Evolutionary conservation across 2,329 filamentous ascomycete genomes (phyloP), one percentile per base, ranked within the genome.

Genomic region (Talaromyces sp.): DNA sequence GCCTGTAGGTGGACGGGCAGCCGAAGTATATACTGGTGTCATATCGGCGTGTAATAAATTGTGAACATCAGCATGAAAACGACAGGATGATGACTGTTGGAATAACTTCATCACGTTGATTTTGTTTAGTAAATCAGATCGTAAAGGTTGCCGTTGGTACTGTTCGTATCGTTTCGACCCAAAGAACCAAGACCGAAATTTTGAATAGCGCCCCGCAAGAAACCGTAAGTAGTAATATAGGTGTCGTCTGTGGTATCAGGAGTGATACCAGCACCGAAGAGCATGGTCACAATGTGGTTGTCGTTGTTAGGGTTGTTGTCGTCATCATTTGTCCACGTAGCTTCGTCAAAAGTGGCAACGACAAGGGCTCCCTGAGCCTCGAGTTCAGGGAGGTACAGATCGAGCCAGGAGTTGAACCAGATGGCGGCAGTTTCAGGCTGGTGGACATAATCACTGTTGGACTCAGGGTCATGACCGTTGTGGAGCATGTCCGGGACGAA

Each of bases 401-500:
- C 68, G 33, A 68, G 52, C 49, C 60, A 68, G 4, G 67, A 45
- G 60, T 68, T 68, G 24, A 62, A 22, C 60, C 60, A 62, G 16
- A 35, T 31, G 9, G 9, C 60, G 4, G 41, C 43, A n/a, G 62
- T 67, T 19, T 37, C 66, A 0, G 68, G 62, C 66, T 68, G 66
- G 64, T 68, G 24, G 37, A 66, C 37, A 43, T 68, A 68, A 57
- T 65, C 43, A 37, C 66, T 68, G 50, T 68, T 31, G 13, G 67
- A 66, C 14, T 54, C 31, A 6, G 67, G 67, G n/a, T 68, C 67
- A 52, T 68, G 67, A 10, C 41, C 60, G 35, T 68, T 68, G 47
- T 68, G 64, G 14, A 68, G 66, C 66, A 68, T 68, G 37, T 68
- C 67, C 2, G 67, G 67, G 8, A 68, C 60, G 50, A 68, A 68